Conservation (phyloP, 306 rosid genomes). For the Medicago lupulina region DNA sequence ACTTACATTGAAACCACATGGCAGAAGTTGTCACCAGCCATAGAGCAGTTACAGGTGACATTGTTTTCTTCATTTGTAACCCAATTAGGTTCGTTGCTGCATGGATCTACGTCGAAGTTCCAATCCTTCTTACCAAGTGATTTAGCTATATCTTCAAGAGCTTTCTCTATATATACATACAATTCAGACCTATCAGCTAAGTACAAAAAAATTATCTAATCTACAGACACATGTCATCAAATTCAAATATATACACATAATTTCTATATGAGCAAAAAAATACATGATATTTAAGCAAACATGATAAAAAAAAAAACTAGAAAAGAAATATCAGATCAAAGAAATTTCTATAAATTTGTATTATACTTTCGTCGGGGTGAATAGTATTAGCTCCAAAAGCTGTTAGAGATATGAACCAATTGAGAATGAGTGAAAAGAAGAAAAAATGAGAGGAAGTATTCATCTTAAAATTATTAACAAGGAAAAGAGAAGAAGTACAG, state of each 20-base stretch:
- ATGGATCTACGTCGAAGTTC: conserved; percentile 59
- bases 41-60: conserved; percentile 26
- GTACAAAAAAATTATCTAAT: not conserved
- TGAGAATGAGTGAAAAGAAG: not conserved
- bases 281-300: too few species aligned
- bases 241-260: too few species aligned
- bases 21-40: conserved; percentile 15
- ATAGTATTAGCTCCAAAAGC: not conserved
- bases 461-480: not conserved
- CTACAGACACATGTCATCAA: too few species aligned
- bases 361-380: conserved; percentile 8
- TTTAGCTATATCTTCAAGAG: conserved; percentile 48
- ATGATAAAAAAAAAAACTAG: too few species aligned
- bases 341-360: not conserved
- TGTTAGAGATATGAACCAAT: not conserved
- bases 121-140: conserved; percentile 55
- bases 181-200: not conserved
- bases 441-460: not conserved
- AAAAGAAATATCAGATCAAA: not conserved
- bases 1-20: conserved; percentile 32
- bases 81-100: conserved; percentile 40
- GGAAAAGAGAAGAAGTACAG: not conserved
- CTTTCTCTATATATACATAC: conserved; percentile 41
- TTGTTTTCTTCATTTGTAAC: not conserved
- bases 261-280: too few species aligned